Percentiles rank a stretch among this genome's conserved stretches.
phyloP scores from a whole-genome alignment of 208 protist species.

The Trypanosoma cruzi region DNA sequence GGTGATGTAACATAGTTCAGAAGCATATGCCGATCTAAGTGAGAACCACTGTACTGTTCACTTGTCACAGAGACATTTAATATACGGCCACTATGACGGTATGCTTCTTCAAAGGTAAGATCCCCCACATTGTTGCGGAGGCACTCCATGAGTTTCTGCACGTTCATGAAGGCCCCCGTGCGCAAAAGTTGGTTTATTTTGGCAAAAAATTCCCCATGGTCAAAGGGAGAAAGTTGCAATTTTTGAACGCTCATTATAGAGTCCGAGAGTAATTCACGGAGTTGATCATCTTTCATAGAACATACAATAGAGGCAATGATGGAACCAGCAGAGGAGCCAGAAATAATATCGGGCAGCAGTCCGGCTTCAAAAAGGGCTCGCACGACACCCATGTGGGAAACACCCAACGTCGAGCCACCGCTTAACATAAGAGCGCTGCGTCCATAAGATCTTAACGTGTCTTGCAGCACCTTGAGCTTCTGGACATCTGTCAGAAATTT shows the following conservation, averaged over 20 bases:
- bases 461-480: conserved; percentile 50
- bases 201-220: conserved; percentile 35
- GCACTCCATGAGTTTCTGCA: conserved; percentile 67
- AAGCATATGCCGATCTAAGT: conserved; percentile 52
- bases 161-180: conserved; percentile 80
- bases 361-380: conserved; percentile 57
- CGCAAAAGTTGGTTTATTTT: conserved; percentile 71
- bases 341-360: conserved; percentile 76
- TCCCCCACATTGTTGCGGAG: conserved; percentile 73
- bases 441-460: conserved; percentile 62
- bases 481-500: conserved; percentile 19
- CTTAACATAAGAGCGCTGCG: conserved; percentile 79
- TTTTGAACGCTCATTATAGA: conserved; percentile 43
- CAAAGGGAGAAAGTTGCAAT: conserved; percentile 61
- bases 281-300: conserved; percentile 45
- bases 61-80: conserved; percentile 86
- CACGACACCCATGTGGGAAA: conserved; percentile 80
- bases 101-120: conserved; percentile 88
- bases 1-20: conserved; percentile 87
- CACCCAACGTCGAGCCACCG: conserved; percentile 72
- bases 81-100: conserved; percentile 62
- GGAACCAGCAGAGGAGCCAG: conserved; percentile 67
- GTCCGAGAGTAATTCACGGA: conserved; percentile 42
- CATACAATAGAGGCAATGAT: conserved; percentile 80
- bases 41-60: conserved; percentile 43